These are phyloP conservation scores for Tulasnella sp. DNA, from an alignment of 768 basidiomycete species.

Conservation along the genomic window DNA sequence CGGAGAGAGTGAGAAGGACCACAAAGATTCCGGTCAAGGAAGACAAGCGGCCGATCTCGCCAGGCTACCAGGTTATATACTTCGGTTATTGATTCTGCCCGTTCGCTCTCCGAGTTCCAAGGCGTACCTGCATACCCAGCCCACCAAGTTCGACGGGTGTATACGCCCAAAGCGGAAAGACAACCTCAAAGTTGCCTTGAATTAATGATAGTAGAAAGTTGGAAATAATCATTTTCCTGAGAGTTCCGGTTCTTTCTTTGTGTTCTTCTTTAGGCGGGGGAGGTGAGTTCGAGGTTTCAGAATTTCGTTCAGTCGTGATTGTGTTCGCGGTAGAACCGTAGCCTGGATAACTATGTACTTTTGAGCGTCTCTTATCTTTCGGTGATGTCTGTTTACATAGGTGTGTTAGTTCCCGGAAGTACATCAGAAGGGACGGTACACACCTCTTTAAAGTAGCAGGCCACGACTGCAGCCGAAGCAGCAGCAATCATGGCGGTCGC, in stretches of 20 bases:
- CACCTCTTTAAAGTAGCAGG: neutral
- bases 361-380: neutral
- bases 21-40: too few species aligned
- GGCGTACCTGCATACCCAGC: neutral
- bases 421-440: neutral
- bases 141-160: neutral
- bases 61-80: neutral
- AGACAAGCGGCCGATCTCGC: too few species aligned
- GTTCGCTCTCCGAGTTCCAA: neutral
- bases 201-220: neutral
- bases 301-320: neutral
- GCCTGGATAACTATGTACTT: neutral
- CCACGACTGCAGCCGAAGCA: neutral
- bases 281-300: neutral
- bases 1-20: too few species aligned
- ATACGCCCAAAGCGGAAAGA: slow-evolving; percentile 8
- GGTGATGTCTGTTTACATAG: too few species aligned
- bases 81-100: neutral
- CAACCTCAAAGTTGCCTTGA: neutral
- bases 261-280: neutral
- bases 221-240: neutral
- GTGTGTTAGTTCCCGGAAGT: neutral
- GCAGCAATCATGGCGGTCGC: neutral
- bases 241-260: neutral
- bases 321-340: neutral